Percentiles rank a stretch among this genome's conserved stretches.
phyloP scores from a whole-genome alignment of 2,329 filamentous ascomycete genomes.

The Sclerotiophoma versabilis region DNA sequence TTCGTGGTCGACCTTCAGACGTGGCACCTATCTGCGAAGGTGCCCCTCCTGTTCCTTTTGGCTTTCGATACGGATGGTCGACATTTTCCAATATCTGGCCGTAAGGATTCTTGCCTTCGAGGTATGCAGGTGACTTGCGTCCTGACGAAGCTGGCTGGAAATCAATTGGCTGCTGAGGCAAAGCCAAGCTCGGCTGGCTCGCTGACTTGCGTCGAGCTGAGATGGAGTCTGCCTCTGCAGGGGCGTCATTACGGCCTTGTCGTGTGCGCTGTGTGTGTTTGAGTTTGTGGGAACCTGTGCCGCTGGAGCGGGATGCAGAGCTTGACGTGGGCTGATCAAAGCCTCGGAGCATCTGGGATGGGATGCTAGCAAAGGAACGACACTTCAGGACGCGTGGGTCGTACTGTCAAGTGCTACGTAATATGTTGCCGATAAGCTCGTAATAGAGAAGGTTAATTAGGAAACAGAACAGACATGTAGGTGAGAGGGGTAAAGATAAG shows the following conservation, averaged over 20 bases:
- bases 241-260: conserved; percentile 20
- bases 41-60: conserved; percentile 9
- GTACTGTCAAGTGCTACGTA: conserved; percentile 3
- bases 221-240: conserved; percentile 6
- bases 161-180: conserved; percentile 13
- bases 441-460: background rate
- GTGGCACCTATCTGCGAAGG: conserved; percentile 33
- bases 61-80: conserved; percentile 31
- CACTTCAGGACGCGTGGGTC: background rate
- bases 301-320: conserved; percentile 23
- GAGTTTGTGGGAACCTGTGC: conserved; percentile 21
- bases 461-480: conserved; percentile 5
- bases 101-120: conserved; percentile 44
- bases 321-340: conserved; percentile 29
- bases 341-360: conserved; percentile 34
- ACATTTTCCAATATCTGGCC: conserved; percentile 36
- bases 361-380: background rate
- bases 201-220: conserved; percentile 15
- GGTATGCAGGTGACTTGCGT: conserved; percentile 37
- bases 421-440: conserved; percentile 10
- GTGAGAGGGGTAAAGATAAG: conserved; percentile 25
- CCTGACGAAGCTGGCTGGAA: conserved; percentile 10
- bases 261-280: conserved; percentile 23
- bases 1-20: conserved; percentile 27
- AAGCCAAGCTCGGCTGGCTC: conserved; percentile 13